phyloP scores from a whole-genome alignment of 2,329 filamentous ascomycete species.

The Lachnellula occidentalis region DNA sequence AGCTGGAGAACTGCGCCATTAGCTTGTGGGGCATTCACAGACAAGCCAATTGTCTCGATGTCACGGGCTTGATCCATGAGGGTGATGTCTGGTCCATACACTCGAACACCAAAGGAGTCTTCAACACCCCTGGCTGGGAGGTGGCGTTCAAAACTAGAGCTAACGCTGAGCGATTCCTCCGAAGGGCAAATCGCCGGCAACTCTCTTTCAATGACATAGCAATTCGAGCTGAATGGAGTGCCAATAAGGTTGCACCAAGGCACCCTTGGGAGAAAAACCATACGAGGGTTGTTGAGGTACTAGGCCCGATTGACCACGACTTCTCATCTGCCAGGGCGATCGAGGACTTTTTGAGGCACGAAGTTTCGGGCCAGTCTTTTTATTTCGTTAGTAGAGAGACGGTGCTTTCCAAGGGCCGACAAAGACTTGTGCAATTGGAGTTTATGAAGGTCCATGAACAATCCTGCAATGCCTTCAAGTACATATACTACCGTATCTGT shows the following conservation, averaged over 20 bases:
- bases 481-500: not conserved
- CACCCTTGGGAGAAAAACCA: not conserved
- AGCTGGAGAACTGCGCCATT: too few relatives aligned
- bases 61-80: not conserved
- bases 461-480: not conserved
- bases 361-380: too few relatives aligned
- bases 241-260: not conserved
- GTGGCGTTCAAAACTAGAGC: not conserved
- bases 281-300: not conserved
- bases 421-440: not conserved
- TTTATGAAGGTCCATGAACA: not conserved
- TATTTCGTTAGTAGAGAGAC: too few relatives aligned
- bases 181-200: not conserved
- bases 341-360: not conserved
- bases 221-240: not conserved
- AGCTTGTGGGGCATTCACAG: too few relatives aligned
- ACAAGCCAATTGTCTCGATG: not conserved
- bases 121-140: not conserved
- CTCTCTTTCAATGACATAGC: not conserved
- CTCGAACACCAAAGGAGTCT: not conserved
- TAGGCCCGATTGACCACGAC: not conserved
- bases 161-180: not conserved
- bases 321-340: not conserved
- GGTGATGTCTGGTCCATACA: not conserved
- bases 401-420: too few relatives aligned